Percentiles rank a stretch among this genome's conserved stretches.
These are phyloP conservation scores for Sambucus nigra DNA, from an alignment of 129 eudicot species.

Conservation along the genomic window DNA sequence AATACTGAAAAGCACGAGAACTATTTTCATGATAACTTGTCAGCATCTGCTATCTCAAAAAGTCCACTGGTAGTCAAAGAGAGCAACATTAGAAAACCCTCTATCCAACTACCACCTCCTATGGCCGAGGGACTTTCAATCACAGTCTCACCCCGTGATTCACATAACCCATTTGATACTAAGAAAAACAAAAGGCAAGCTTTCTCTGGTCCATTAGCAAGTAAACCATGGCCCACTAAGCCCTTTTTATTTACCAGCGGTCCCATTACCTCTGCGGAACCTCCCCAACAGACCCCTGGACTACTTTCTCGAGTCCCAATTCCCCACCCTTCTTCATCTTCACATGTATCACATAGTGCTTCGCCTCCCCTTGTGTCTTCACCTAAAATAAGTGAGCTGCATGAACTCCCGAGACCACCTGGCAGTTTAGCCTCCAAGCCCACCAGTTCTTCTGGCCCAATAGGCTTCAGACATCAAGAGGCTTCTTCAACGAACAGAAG, in stretches of 20 bases:
- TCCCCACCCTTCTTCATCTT: constrained; percentile 26
- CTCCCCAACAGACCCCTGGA: constrained; percentile 28
- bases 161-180: constrained; percentile 31
- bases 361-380: constrained; percentile 66
- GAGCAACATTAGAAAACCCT: constrained; percentile 19
- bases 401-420: constrained; percentile 95
- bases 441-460: constrained; percentile 18
- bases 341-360: constrained; percentile 34
- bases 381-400: constrained; percentile 78
- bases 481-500: constrained; percentile 48
- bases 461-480: constrained; percentile 36
- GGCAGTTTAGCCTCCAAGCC: constrained; percentile 31
- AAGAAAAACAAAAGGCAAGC: constrained; percentile 51
- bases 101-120: constrained; percentile 55
- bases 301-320: constrained; percentile 24
- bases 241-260: constrained; percentile 35
- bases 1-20: constrained; percentile 31
- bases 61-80: constrained; percentile 18
- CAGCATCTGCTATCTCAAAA: constrained; percentile 23
- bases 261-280: constrained; percentile 45
- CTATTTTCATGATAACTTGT: constrained; percentile 24
- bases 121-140: constrained; percentile 27
- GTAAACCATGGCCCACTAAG: constrained; percentile 40
- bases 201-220: constrained; percentile 65
- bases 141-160: constrained; percentile 33